Evolutionary conservation across 306 rosid genomes (phyloP).

Genomic region (Dalbergia cochinchinensis): DNA sequence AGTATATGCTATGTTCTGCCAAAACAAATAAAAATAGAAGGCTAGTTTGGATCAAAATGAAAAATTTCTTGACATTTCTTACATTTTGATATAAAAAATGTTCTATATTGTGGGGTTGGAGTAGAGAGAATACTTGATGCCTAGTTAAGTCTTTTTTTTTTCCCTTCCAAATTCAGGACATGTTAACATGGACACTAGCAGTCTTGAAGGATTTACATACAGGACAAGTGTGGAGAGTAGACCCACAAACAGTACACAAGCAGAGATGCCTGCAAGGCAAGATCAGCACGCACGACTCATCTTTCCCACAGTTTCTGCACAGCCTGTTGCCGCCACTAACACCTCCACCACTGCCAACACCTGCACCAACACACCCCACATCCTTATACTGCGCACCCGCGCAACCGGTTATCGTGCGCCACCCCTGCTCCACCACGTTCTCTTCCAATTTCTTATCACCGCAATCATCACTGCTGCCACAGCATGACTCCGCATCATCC

Average conservation of each 20-base stretch:
- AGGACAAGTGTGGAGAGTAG: conserved; percentile 79
- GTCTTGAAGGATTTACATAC: conserved; percentile 84
- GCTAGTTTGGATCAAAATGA: not conserved
- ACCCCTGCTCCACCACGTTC: conserved; percentile 5
- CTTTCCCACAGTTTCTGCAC: conserved; percentile 83
- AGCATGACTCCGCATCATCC: conserved; percentile 74
- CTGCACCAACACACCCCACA: not conserved
- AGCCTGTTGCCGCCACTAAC: conserved; percentile 27
- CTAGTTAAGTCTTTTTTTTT: too few relatives aligned
- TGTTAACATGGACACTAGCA: conserved; percentile 80
- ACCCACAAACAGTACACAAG: conserved; percentile 81
- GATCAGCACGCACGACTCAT: conserved; percentile 84
- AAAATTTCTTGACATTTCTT: not conserved
- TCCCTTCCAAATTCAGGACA: conserved; percentile 51
- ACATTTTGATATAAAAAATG: not conserved
- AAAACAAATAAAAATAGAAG: too few relatives aligned
- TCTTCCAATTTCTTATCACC: not conserved
- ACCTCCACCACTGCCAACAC: not conserved
- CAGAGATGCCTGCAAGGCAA: conserved; percentile 96
- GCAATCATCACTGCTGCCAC: conserved; percentile 60
- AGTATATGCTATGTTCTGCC: too few relatives aligned
- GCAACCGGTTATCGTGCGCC: conserved; percentile 48
- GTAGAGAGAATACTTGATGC: too few relatives aligned
- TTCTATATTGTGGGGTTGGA: not conserved
- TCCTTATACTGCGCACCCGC: conserved; percentile 35